phyloP scores from a whole-genome alignment of 2,329 filamentous ascomycete species.

The Colletotrichum chrysophilum region DNA sequence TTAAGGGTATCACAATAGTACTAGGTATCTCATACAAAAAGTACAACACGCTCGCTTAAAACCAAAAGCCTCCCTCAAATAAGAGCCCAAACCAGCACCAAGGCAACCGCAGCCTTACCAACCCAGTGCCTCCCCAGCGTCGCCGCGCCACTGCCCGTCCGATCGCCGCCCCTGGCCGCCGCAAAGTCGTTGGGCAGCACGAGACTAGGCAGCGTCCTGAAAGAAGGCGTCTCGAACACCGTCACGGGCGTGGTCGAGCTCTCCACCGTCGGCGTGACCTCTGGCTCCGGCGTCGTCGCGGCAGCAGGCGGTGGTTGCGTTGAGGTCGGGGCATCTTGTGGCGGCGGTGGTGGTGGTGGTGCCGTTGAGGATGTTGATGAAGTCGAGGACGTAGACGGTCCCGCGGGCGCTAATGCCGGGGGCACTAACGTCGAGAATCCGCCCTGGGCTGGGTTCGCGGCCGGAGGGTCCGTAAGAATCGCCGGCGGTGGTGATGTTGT shows the following conservation, averaged over 20 bases:
- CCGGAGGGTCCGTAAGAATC: neutral
- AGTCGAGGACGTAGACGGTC: neutral
- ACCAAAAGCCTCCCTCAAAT: neutral
- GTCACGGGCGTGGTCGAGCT: conserved; percentile 2
- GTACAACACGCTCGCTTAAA: neutral
- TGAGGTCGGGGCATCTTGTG: neutral
- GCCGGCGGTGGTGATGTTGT: neutral
- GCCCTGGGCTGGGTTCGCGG: neutral
- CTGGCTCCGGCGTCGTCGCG: neutral
- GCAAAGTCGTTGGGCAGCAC: neutral
- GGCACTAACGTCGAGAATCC: neutral
- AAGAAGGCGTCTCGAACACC: conserved; percentile 6
- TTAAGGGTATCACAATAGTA: too few species aligned
- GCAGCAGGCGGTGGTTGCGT: neutral
- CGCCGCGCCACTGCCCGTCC: neutral
- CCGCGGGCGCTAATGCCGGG: neutral
- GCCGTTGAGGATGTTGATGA: neutral
- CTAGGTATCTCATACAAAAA: neutral
- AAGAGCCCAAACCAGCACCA: neutral
- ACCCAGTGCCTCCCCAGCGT: neutral
- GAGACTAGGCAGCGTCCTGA: neutral
- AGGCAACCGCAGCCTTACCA: neutral
- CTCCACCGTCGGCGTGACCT: neutral
- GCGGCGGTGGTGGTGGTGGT: neutral
- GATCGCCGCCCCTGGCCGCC: neutral